Evolutionary conservation across 169 alveolate species (phyloP), one percentile per base, ranked within the genome.

Genomic region (Theileria parva): DNA sequence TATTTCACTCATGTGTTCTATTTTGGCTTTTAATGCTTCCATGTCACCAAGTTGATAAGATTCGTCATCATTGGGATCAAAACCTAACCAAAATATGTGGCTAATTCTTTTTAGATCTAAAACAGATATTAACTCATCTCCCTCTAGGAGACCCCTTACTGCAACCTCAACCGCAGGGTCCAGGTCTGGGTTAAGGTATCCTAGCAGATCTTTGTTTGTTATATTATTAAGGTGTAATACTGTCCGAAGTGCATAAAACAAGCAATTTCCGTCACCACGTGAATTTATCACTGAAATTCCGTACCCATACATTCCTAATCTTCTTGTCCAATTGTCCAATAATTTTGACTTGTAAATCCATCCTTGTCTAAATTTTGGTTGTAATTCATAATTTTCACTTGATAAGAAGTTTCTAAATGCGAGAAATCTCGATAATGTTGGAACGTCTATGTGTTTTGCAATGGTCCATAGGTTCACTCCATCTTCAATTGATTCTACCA

Each of bases 181-280:
- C 17, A 73, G 37, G 30, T 53, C 63, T 59, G 60, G 57, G 30
- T 73, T 51, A 17, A 59, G 21, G 60, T 28, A 21, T 32, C 21
- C 67, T 27, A 37, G 12, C 4, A 73, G 59, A 15, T 21, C 32
- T 8, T 27, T 15, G 57, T 73, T 73, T 39, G 25, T 25, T n/a
- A 59, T 59, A 15, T 59, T 59, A 28, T 57, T 51, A 21, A 44
- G 30, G 6, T 51, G 23, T 66, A 73, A 73, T 17, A 73, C 8
- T 9, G 59, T 37, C 7, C 64, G 50, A 17, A 83, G 19, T 3
- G 86, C 25, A 60, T 68, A 11, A 71, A 51, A 83, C 23, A 83
- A 44, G 69, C 89, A 83, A 30, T 37, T 76, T 1, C 89, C 89
- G 44, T 83, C 77, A 19, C 89, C 89, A 3, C 81, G n/a, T 15